Conservation (phyloP, 495 filamentous ascomycete species). For the Pseudoneurospora amorphoporcata region DNA sequence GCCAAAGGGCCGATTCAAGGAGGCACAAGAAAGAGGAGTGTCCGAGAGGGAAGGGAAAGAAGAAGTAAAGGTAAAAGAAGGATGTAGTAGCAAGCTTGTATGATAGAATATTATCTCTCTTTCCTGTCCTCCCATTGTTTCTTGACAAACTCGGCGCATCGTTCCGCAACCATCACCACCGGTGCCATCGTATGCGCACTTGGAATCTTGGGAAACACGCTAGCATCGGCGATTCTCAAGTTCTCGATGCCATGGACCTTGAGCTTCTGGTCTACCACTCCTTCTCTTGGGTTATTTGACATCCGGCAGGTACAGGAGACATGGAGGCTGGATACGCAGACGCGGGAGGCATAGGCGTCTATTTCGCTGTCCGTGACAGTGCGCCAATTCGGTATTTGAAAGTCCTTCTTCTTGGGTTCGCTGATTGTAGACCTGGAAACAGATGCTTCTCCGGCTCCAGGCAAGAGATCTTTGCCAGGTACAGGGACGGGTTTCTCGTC, state of each 20-base stretch:
- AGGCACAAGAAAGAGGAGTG: constrained; percentile 21
- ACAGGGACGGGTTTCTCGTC: not conserved
- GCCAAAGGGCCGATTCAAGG: constrained; percentile 28
- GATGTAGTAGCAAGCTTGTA: not conserved
- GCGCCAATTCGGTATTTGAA: constrained; percentile 4
- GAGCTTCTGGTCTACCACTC: constrained; percentile 38
- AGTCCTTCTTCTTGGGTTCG: not conserved
- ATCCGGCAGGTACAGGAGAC: constrained; percentile 6
- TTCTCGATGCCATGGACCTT: constrained; percentile 37
- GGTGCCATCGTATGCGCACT: constrained; percentile 35
- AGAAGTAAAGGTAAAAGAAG: not conserved
- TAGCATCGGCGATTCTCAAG: constrained; percentile 38
- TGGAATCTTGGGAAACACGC: constrained; percentile 38
- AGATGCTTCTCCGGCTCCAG: not conserved
- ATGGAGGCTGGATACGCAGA: constrained; percentile 11
- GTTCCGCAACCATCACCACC: constrained; percentile 43
- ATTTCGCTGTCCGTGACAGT: constrained; percentile 18
- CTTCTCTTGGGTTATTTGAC: constrained; percentile 9
- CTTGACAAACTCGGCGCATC: constrained; percentile 41
- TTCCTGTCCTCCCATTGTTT: constrained; percentile 9
- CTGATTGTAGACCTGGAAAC: not conserved
- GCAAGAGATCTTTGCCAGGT: not conserved
- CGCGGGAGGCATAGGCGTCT: constrained; percentile 12
- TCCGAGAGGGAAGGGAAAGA: not conserved
- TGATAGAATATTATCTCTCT: not conserved